A percentile compares a stretch with the other conserved stretches of the same genome.
phyloP scores from a whole-genome alignment of 352 stramenopile species.

The Phytophthora citrophthora region DNA sequence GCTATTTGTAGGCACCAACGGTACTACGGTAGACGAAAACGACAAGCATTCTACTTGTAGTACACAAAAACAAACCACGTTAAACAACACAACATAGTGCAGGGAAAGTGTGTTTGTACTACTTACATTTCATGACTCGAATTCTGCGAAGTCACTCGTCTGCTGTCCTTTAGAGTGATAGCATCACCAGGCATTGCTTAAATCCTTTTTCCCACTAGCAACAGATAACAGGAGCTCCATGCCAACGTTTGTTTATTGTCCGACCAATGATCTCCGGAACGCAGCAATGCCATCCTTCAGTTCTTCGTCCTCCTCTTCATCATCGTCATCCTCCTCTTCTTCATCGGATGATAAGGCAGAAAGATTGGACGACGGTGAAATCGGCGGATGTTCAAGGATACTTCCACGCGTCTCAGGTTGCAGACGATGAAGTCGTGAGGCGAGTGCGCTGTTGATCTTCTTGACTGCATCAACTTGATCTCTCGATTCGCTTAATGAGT shows the following conservation, averaged over 20 bases:
- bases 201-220: too few relatives aligned
- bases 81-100: too few relatives aligned
- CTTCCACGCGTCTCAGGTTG: slow-evolving; percentile 59
- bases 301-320: slow-evolving; percentile 53
- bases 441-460: slow-evolving; percentile 79
- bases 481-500: slow-evolving; percentile 70
- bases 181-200: too few relatives aligned
- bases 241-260: slow-evolving; percentile 4
- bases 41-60: too few relatives aligned
- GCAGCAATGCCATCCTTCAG: slow-evolving; percentile 43
- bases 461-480: slow-evolving; percentile 77
- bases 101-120: too few relatives aligned
- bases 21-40: too few relatives aligned
- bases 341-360: slow-evolving; percentile 62
- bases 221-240: too few relatives aligned
- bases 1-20: too few relatives aligned
- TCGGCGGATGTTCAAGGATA: slow-evolving; percentile 50
- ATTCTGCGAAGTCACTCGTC: too few relatives aligned
- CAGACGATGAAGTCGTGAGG: slow-evolving; percentile 63
- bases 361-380: slow-evolving; percentile 41
- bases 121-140: too few relatives aligned
- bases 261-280: slow-evolving; percentile 45
- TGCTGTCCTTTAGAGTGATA: too few relatives aligned
- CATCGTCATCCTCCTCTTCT: slow-evolving; percentile 57
- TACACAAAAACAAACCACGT: too few relatives aligned